Conservation (phyloP, 306 rosid species). For the Citrullus colocynthis region DNA sequence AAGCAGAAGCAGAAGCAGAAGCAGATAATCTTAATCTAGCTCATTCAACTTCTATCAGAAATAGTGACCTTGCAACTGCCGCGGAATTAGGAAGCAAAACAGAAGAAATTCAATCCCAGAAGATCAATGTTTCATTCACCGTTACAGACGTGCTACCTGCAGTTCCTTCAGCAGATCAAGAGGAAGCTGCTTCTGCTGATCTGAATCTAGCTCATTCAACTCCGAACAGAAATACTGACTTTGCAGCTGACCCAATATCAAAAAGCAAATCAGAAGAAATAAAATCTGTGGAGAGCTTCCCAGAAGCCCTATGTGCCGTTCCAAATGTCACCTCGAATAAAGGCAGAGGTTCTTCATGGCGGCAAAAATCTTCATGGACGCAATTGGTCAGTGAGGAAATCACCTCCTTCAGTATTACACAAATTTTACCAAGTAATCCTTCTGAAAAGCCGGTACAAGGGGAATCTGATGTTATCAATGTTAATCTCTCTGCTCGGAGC, state of each 20-base stretch:
- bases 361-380: slow-evolving; percentile 67
- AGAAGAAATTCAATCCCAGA: background rate
- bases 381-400: slow-evolving; percentile 35
- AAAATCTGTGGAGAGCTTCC: background rate
- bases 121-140: slow-evolving; percentile 29
- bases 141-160: slow-evolving; percentile 30
- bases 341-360: slow-evolving; percentile 70
- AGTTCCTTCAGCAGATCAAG: slow-evolving; percentile 13
- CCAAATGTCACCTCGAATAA: slow-evolving; percentile 15
- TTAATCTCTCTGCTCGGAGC: background rate
- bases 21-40: slow-evolving; percentile 8
- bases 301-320: slow-evolving; percentile 24
- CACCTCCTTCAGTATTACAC: slow-evolving; percentile 51
- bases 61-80: slow-evolving; percentile 9
- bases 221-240: slow-evolving; percentile 8
- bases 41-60: slow-evolving; percentile 10
- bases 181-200: slow-evolving; percentile 12
- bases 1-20: slow-evolving; percentile 7
- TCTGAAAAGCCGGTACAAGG: slow-evolving; percentile 16
- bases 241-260: slow-evolving; percentile 7
- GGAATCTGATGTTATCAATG: background rate
- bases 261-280: slow-evolving; percentile 7
- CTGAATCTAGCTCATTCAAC: slow-evolving; percentile 6
- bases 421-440: slow-evolving; percentile 32
- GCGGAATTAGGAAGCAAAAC: background rate